Conservation (phyloP, 176 grass and related monocot species). For the Oryza meridionalis region DNA sequence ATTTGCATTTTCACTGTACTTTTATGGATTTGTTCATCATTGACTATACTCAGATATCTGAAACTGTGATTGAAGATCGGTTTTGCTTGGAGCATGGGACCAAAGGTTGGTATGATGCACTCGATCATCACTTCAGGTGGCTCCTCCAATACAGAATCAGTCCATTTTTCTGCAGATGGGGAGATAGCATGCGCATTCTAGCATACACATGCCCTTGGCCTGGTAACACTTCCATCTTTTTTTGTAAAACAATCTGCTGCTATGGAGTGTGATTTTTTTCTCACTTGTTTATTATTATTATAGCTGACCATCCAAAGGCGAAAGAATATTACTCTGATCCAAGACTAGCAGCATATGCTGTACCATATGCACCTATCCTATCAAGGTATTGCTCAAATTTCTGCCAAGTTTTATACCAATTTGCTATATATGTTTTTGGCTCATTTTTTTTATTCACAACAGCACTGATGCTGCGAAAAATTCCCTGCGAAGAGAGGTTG, state of each 20-base stretch:
- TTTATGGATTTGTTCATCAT: conserved; percentile 40
- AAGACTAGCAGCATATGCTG: conserved; percentile 97
- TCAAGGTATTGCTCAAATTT: conserved; percentile 64
- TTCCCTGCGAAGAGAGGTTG: conserved; percentile 79
- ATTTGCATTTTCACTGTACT: background rate
- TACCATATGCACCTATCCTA: conserved; percentile 92
- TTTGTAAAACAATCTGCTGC: conserved; percentile 32
- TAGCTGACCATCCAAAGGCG: conserved; percentile 96
- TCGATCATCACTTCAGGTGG: conserved; percentile 93
- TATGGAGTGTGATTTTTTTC: conserved; percentile 29
- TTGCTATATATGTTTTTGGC: conserved; percentile 32
- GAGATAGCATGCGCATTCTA: conserved; percentile 92
- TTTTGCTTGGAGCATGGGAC: conserved; percentile 90
- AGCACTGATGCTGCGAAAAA: conserved; percentile 83
- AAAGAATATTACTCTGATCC: conserved; percentile 93
- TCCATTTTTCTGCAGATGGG: conserved; percentile 99
- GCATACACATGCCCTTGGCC: conserved; percentile 98
- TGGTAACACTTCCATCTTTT: conserved; percentile 49
- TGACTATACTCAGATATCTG: conserved; percentile 80
- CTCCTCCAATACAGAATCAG: conserved; percentile 93
- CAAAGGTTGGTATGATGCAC: conserved; percentile 85
- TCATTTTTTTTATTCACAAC: conserved; percentile 35
- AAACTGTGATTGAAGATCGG: conserved; percentile 98
- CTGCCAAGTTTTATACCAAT: conserved; percentile 27
- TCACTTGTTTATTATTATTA: conserved; percentile 41